Evolutionary conservation across 768 basidiomycete genomes (phyloP).

Genomic region (Mycena belliarum): DNA sequence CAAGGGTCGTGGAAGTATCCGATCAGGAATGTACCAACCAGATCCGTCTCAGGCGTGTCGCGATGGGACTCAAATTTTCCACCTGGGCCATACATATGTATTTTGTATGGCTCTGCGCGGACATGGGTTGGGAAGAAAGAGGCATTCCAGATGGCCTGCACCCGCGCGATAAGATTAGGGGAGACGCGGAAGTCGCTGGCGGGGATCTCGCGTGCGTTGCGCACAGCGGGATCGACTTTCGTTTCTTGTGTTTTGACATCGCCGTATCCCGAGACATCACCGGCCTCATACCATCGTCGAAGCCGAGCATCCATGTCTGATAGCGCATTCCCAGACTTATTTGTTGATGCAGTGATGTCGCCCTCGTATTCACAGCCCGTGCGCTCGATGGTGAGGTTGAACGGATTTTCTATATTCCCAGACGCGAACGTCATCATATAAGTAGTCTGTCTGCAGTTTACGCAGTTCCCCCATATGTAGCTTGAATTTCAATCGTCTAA

Average conservation of each 20-base stretch:
- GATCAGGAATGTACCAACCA: conserved; percentile 35
- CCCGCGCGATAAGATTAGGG: conserved; percentile 10
- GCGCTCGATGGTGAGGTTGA: not conserved
- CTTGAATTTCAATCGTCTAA: not conserved
- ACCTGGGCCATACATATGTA: conserved; percentile 31
- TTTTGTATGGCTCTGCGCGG: conserved; percentile 33
- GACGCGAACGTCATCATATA: not conserved
- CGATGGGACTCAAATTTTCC: conserved; percentile 31
- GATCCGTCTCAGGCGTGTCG: conserved; percentile 29
- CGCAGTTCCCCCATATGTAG: not conserved
- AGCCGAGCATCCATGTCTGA: not conserved
- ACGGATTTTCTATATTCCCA: not conserved
- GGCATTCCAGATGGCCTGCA: conserved; percentile 21
- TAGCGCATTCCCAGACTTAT: not conserved
- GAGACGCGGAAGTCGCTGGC: conserved; percentile 24
- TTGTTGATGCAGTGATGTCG: not conserved
- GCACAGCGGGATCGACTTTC: conserved; percentile 23
- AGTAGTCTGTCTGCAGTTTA: not conserved
- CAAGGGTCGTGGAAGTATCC: conserved; percentile 21
- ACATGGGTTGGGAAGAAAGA: conserved; percentile 25
- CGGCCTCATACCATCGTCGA: conserved; percentile 15
- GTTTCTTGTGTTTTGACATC: conserved; percentile 26
- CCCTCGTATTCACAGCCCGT: not conserved
- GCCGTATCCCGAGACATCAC: conserved; percentile 27
- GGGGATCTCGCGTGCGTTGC: conserved; percentile 28